Evolutionary conservation across 2,329 filamentous ascomycete genomes (phyloP).

Genomic region (Aspergillus niger): DNA sequence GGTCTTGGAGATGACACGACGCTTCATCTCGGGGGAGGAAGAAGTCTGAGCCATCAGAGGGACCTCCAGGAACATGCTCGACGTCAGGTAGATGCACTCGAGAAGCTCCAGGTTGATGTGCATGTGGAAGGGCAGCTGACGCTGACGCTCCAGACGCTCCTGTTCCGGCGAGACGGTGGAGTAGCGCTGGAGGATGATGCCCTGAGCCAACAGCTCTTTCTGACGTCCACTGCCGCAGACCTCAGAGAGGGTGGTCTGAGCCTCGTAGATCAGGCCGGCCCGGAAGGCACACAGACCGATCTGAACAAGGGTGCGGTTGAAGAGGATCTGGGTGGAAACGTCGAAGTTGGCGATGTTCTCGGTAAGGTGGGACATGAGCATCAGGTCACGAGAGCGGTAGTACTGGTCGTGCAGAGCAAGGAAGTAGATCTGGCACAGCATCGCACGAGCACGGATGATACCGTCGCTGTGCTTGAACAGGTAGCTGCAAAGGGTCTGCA

Average conservation of each 20-base stretch:
- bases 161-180: conserved; percentile 96
- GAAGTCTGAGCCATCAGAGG: conserved; percentile 95
- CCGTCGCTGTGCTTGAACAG: conserved; percentile 93
- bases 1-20: conserved; percentile 98
- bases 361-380: conserved; percentile 98
- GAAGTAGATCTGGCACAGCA: conserved; percentile 99
- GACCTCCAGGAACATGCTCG: conserved; percentile 98
- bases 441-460: conserved; percentile 92
- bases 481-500: conserved; percentile 89
- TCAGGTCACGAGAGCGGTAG: conserved; percentile 97
- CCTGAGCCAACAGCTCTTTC: conserved; percentile 96
- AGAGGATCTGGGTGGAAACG: conserved; percentile 94
- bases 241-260: conserved; percentile 95
- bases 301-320: conserved; percentile 96
- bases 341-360: conserved; percentile 97
- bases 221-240: conserved; percentile 96
- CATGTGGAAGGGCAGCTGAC: conserved; percentile 99
- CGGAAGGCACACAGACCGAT: conserved; percentile 98
- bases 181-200: conserved; percentile 97
- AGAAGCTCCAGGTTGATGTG: conserved; percentile 99
- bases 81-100: conserved; percentile 97
- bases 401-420: conserved; percentile 96
- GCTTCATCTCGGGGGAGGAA: conserved; percentile 94
- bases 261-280: conserved; percentile 93
- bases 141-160: conserved; percentile 93